Percentiles rank a stretch among this genome's conserved stretches.
Evolutionary conservation across 2,329 filamentous ascomycete species (phyloP).

Genomic region (Botrytis deweyae): DNA sequence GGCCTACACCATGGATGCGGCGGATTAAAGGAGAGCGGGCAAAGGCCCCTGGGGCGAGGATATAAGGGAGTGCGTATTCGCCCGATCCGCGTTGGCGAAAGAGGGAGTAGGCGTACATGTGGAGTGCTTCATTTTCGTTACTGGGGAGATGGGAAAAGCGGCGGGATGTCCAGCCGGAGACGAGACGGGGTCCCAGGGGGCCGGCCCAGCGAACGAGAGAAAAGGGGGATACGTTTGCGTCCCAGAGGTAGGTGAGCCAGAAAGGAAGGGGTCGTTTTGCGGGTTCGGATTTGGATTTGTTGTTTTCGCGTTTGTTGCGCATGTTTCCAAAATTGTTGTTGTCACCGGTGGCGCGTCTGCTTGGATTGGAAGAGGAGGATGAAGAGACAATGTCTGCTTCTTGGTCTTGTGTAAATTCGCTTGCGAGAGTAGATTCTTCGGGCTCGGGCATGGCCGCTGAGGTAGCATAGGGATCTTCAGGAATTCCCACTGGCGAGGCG

Average conservation of each 20-base stretch:
- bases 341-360: slow-evolving; percentile 30
- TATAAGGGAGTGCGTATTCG: slow-evolving; percentile 89
- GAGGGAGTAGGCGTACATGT: slow-evolving; percentile 91
- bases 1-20: slow-evolving; percentile 80
- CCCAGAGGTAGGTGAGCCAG: slow-evolving; percentile 94
- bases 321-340: slow-evolving; percentile 56
- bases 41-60: slow-evolving; percentile 90
- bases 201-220: slow-evolving; percentile 84
- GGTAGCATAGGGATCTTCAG: slow-evolving; percentile 89
- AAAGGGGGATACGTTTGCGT: slow-evolving; percentile 94
- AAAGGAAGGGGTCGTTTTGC: slow-evolving; percentile 62
- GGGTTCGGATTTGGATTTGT: slow-evolving; percentile 38
- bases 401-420: slow-evolving; percentile 79
- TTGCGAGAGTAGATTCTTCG: slow-evolving; percentile 67
- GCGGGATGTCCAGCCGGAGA: slow-evolving; percentile 91
- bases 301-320: slow-evolving; percentile 42
- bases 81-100: slow-evolving; percentile 91
- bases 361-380: slow-evolving; percentile 40
- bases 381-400: slow-evolving; percentile 46
- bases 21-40: slow-evolving; percentile 85
- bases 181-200: slow-evolving; percentile 84
- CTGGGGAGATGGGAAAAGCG: slow-evolving; percentile 85
- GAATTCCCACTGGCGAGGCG: slow-evolving; percentile 90
- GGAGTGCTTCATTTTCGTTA: slow-evolving; percentile 78
- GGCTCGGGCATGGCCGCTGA: slow-evolving; percentile 78